Conservation (phyloP, 345 rosid genomes). For the Citrus cavaleriei region DNA sequence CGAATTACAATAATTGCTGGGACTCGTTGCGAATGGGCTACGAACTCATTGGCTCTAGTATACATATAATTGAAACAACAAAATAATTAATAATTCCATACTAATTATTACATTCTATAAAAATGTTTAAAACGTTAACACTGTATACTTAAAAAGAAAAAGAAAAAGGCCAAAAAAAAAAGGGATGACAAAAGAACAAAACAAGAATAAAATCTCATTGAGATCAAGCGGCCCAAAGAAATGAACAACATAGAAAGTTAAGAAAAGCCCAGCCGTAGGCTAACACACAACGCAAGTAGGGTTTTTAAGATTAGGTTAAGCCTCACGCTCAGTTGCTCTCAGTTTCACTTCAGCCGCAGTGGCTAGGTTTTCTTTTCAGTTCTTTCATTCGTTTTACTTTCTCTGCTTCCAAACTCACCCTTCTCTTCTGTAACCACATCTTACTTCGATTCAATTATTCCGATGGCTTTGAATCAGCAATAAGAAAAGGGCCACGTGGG, state of each 20-base stretch:
- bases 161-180: too few relatives aligned
- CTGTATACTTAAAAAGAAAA: too few relatives aligned
- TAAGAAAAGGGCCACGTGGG: slow-evolving; percentile 15
- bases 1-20: too few relatives aligned
- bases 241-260: neutral
- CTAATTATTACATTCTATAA: too few relatives aligned
- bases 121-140: too few relatives aligned
- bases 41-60: too few relatives aligned
- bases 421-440: neutral
- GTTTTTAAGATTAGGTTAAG: slow-evolving; percentile 41
- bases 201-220: too few relatives aligned
- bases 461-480: slow-evolving; percentile 36
- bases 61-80: too few relatives aligned
- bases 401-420: slow-evolving; percentile 10
- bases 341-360: slow-evolving; percentile 33
- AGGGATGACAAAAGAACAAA: too few relatives aligned
- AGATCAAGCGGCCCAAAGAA: neutral
- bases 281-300: slow-evolving; percentile 15
- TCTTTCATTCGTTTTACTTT: neutral
- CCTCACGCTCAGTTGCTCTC: slow-evolving; percentile 6
- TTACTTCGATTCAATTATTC: neutral
- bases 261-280: slow-evolving; percentile 11
- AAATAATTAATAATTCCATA: too few relatives aligned
- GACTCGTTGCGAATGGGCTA: too few relatives aligned
- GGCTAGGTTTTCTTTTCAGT: slow-evolving; percentile 40